Base-by-base conservation (phyloP, 352 stramenopile genomes). In the Pythium dissimile region DNA sequence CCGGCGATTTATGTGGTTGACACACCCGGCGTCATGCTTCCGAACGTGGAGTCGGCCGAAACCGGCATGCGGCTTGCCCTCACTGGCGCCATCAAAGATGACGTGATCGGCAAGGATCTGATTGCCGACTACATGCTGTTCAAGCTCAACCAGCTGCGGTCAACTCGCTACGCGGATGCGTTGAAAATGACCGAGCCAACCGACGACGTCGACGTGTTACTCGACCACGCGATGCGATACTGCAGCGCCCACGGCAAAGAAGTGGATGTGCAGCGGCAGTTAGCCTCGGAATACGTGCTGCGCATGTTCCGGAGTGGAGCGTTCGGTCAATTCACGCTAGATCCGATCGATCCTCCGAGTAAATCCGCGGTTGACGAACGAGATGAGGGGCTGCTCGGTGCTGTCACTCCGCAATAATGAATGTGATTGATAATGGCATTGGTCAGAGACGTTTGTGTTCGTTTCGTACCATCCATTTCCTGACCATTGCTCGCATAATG, bases 121-220 rank as follows among this genome's bases (percentile, higher is more conserved):
- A 91, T 96, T 42, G 87, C 87, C 12, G 87, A 96, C 61, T 95
- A 93, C 54, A 89, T 96, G 78, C 73, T 96, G 23, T 96, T 90
- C 66, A 67, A 77, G 52, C 71, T 96, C 18, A 96, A 96, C 53
- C 75, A 88, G 42, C 75, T 84, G 56, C 69, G 79, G 15, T 91
- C 83, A 9, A 91, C 75, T 49, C 74, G 75, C 9, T 96, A 96
- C 51, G 84, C 93, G 24, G 79, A 92, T 24, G 69, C 75, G 52
- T 51, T 96, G 16, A 71, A 77, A 26, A 66, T 96, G 26, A 31
- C 64, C 5, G 67, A 68, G 26, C 80, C 84, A n/a, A 94, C 75
- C 21, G 84, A 95, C 49, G 64, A 88, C 50, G 87, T 96, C 27
- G 58, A 78, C 2, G 69, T 77, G 23, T 52, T 96, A 5, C 86